A percentile compares a stretch with the other conserved stretches of the same genome.
These are phyloP conservation scores for Yamadazyma nakazawae DNA, from an alignment of 805 yeast genomes.

Conservation along the genomic window DNA sequence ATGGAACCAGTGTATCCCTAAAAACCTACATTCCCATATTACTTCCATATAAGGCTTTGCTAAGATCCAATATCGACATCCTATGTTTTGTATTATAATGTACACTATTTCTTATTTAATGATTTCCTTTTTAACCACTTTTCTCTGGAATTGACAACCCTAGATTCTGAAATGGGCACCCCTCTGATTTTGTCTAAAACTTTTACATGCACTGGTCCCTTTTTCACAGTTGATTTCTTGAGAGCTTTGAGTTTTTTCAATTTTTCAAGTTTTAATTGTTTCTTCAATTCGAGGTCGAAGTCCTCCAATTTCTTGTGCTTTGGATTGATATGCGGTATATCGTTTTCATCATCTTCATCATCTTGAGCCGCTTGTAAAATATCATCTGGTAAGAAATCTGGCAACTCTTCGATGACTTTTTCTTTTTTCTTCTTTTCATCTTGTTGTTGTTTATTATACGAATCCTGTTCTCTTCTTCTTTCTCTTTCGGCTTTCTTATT, in stretches of 20 bases:
- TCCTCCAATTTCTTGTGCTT: slow-evolving; percentile 36
- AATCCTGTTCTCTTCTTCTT: slow-evolving; percentile 33
- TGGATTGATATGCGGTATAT: neutral
- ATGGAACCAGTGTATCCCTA: no score
- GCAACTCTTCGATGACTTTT: slow-evolving; percentile 23
- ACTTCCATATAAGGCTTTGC: neutral
- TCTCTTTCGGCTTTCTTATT: slow-evolving; percentile 28
- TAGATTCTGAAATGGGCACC: slow-evolving; percentile 37
- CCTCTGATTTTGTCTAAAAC: slow-evolving; percentile 24
- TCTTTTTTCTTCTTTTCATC: slow-evolving; percentile 20
- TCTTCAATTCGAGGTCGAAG: slow-evolving; percentile 24
- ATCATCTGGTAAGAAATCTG: slow-evolving; percentile 43
- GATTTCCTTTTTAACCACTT: slow-evolving; percentile 42
- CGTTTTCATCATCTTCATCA: slow-evolving; percentile 2
- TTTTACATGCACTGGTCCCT: slow-evolving; percentile 41
- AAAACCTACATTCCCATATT: no score
- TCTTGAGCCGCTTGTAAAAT: slow-evolving; percentile 22
- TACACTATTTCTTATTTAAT: slow-evolving; percentile 27
- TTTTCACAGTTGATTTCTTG: slow-evolving; percentile 25
- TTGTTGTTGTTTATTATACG: slow-evolving; percentile 34
- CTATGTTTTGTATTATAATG: neutral
- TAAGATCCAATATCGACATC: slow-evolving; percentile 1
- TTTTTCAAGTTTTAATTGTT: slow-evolving; percentile 34
- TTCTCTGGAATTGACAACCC: slow-evolving; percentile 28
- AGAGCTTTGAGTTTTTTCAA: slow-evolving; percentile 23